phyloP scores from a whole-genome alignment of 805 yeast species.

The Crinitomyces ghanaensis region DNA sequence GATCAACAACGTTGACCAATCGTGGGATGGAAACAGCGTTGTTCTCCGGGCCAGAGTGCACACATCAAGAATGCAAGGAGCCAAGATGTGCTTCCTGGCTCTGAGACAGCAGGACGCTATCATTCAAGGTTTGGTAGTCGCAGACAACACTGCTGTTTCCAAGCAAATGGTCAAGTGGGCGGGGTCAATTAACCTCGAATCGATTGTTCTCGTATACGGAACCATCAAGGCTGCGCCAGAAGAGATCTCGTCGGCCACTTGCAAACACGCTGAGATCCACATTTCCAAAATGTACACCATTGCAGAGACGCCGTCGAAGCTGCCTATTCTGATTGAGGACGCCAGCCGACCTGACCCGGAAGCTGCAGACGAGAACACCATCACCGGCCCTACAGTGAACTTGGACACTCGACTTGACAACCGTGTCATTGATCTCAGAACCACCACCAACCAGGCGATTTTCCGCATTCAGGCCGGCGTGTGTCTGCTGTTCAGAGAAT shows the following conservation, averaged over 20 bases:
- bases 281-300: conserved; percentile 63
- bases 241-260: conserved; percentile 78
- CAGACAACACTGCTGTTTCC: conserved; percentile 57
- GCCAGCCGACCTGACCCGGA: conserved; percentile 91
- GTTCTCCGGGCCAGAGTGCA: conserved; percentile 91
- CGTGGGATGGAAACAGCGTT: conserved; percentile 62
- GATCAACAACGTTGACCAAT: conserved; percentile 41
- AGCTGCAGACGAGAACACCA: conserved; percentile 66
- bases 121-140: conserved; percentile 76
- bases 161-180: conserved; percentile 98
- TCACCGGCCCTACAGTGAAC: conserved; percentile 86
- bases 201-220: conserved; percentile 88
- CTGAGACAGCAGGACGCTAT: conserved; percentile 81
- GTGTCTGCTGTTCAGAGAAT: conserved; percentile 80
- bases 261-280: conserved; percentile 80
- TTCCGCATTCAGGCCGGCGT: conserved; percentile 91
- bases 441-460: conserved; percentile 94
- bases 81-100: conserved; percentile 81
- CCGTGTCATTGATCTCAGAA: conserved; percentile 93
- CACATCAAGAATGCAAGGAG: conserved; percentile 89
- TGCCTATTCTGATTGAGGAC: conserved; percentile 93
- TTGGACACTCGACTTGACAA: conserved; percentile 92
- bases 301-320: conserved; percentile 80
- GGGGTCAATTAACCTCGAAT: conserved; percentile 71
- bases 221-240: conserved; percentile 73